Evolutionary conservation across 192 early-diverging fungal species (phyloP), one percentile per base, ranked within the genome.

Genomic region (Coemansia sp.): DNA sequence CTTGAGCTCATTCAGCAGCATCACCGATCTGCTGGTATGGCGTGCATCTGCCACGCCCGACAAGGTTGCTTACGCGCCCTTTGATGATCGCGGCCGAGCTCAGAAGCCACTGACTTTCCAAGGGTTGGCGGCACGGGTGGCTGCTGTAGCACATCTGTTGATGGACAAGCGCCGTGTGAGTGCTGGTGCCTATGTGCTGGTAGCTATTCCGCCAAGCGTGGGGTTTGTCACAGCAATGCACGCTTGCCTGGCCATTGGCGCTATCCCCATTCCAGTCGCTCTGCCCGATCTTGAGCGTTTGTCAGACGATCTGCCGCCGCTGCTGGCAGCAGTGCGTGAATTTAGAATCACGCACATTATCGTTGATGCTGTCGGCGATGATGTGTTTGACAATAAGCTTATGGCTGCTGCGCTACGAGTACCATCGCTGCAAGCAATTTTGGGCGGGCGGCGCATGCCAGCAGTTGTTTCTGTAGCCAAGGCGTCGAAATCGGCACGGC

Each of bases 221-320:
- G 90, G 91, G 50, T 85, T 85, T 65, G 69, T 88, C 3, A 64
- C 79, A 9, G 80, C 85, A 1, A 53, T 93, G 8, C 87, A 89
- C 66, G 90, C 92, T 18, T 93, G 92, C 65, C 73, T 92, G 58
- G 80, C 86, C n/a, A 75, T 90, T 2, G 92, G 92, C 26, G 76
- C 87, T 0, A 64, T 89, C 2, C 77, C 85, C 9, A 86, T 93
- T 20, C 85, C 90, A 2, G 54, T 91, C 5, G 62, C 84, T n/a
- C 79, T 83, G 41, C 81, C 82, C n/a, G 92, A 93, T 53, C 57
- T 60, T 1, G 50, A 56, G 18, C 81, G 87, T 12, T 60, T 86
- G 20, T 63, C 80, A 16, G 90, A 93, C 41, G 89, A 91, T 53
- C 76, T 89, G n/a, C 73, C 80, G 3, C 64, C 73, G 9, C 47